Base-by-base conservation (phyloP, 805 yeast species). In the Hemisphaericaspora nanyangensis region DNA sequence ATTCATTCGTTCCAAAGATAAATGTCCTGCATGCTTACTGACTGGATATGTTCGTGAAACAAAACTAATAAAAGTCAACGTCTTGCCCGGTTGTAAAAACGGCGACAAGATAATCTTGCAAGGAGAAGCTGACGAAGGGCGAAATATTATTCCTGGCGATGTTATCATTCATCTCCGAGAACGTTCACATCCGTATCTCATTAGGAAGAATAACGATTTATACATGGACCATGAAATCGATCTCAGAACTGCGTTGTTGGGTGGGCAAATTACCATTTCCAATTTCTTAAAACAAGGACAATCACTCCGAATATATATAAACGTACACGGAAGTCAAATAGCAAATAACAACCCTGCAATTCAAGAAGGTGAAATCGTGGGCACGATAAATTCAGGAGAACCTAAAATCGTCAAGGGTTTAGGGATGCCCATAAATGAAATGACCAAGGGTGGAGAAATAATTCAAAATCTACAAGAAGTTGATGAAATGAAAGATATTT, bases 61-160 rank as follows among this genome's bases (percentile, higher is more conserved):
- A 25, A 76, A 75, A 42, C 66, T 80, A 7, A 57, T 82, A 22
- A 68, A 71, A 34, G 69, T 82, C 7, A 60, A 61, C n/a, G 64
- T 81, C 2, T 68, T 72, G 13, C 78, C 80, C 3, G 90, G 90
- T 2, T 64, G 77, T 29, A 58, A 60, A 30, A 55, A 72, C 35
- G 79, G 80, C 0, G 79, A 78, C 44, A 59, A 64, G 32, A 68
- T 80, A 15, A 61, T 77, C 1, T 58, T 80, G 16, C 61, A 70
- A n/a, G 76, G 80, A 5, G 80, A 76, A 49, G 85, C 82, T 0
- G 89, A 83, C 51, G 84, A 82, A 55, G 83, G 79, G 0, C 55
- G 73, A 15, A 67, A 71, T 43, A 61, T 77, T 3, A 59, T 73
- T 3, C 84, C 89, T 0, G 90, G 90, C 2, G 86, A 83, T 54